A percentile compares a stretch with the other conserved stretches of the same genome.
Conservation (phyloP, 495 filamentous ascomycete species). For the Trichoderma parareesei region DNA sequence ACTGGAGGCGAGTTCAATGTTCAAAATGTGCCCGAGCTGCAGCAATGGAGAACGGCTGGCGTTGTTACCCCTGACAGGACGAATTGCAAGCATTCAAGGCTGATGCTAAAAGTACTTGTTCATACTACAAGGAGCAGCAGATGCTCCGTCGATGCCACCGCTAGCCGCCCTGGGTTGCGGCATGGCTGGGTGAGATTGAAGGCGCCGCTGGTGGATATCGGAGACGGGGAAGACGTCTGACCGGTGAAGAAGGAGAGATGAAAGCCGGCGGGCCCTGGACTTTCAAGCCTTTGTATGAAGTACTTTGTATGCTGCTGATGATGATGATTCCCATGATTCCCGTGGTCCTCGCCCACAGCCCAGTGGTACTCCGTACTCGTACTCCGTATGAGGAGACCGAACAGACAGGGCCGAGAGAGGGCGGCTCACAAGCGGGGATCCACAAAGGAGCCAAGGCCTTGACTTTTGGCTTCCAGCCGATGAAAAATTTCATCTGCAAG, state of each 20-base stretch:
- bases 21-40: background rate
- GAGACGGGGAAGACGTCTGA: background rate
- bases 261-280: too few species aligned
- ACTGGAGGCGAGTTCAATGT: too few species aligned
- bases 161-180: background rate
- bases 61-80: background rate
- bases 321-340: too few species aligned
- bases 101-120: too few species aligned
- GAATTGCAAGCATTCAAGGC: background rate
- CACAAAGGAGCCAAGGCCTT: background rate
- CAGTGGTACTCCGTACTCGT: too few species aligned
- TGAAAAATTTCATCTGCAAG: conserved; percentile 1
- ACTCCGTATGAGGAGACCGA: too few species aligned
- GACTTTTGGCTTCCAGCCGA: background rate
- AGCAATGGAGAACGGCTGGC: background rate
- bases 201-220: too few species aligned
- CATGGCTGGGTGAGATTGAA: too few species aligned
- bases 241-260: background rate
- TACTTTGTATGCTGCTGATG: too few species aligned
- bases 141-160: background rate
- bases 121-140: too few species aligned
- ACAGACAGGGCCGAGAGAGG: background rate
- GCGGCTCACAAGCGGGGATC: background rate
- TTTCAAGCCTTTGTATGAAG: background rate
- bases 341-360: too few species aligned